These are phyloP conservation scores for Neofusicoccum sp. DNA, from an alignment of 2,329 filamentous ascomycete genomes.

Conservation along the genomic window DNA sequence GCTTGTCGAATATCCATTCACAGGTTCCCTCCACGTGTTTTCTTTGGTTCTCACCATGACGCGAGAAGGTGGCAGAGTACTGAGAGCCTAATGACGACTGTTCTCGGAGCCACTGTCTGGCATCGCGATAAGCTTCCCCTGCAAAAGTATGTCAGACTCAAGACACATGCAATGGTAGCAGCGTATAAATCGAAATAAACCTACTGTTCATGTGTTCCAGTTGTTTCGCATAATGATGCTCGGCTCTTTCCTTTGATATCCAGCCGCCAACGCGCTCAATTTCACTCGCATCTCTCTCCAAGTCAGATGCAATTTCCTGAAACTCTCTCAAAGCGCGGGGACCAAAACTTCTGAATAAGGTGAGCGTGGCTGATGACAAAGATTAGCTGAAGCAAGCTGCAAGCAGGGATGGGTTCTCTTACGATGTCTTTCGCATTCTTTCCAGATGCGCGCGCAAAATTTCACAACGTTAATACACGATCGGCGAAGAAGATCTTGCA, in stretches of 20 bases:
- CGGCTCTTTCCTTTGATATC: neutral
- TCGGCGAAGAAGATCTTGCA: neutral
- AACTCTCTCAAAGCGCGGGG: neutral
- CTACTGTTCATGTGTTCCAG: no score
- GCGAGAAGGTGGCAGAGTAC: neutral
- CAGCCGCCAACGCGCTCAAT: neutral
- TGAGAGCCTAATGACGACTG: no score
- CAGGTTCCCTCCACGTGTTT: neutral
- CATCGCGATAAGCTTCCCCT: neutral
- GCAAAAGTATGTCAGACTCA: neutral
- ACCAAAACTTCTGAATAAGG: neutral
- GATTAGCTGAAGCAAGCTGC: neutral
- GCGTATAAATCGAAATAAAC: constrained; percentile 22
- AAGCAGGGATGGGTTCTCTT: neutral
- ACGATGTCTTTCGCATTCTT: neutral
- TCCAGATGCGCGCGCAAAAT: neutral
- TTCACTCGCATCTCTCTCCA: neutral
- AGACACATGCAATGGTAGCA: constrained; percentile 21
- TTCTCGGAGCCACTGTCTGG: neutral
- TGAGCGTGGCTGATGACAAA: neutral
- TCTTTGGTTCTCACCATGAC: no score
- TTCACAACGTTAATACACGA: neutral
- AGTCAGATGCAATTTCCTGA: neutral
- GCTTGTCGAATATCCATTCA: constrained; percentile 4
- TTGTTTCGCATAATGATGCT: neutral